Conservation (phyloP, 164 flowering plant genomes). For the Nymphaea colorata region DNA sequence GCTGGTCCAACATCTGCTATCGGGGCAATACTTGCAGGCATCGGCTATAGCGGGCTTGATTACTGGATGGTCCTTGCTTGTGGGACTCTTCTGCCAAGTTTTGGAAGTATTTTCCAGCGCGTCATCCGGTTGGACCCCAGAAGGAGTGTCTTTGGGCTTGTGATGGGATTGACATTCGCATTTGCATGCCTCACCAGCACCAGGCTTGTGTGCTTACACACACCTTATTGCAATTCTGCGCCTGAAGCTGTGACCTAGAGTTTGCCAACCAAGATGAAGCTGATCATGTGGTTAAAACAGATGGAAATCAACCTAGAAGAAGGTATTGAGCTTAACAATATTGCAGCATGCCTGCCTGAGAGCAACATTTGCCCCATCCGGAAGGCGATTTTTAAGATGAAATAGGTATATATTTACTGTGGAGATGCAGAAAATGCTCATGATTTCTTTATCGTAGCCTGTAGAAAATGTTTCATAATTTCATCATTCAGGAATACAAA, state of each 20-base stretch:
- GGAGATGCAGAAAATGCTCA: too few species aligned
- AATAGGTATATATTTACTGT: too few species aligned
- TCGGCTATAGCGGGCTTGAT: constrained; percentile 78
- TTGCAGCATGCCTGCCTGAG: too few species aligned
- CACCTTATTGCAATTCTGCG: constrained; percentile 91
- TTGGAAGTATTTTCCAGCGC: constrained; percentile 38
- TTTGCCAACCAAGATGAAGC: not conserved
- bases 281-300: not conserved
- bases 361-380: too few species aligned
- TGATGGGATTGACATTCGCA: constrained; percentile 55
- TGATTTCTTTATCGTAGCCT: too few species aligned
- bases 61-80: constrained; percentile 89
- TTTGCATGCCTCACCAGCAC: constrained; percentile 58
- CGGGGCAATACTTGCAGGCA: constrained; percentile 79
- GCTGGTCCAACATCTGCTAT: constrained; percentile 79
- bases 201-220: constrained; percentile 79
- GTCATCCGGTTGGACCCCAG: constrained; percentile 40
- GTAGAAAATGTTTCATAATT: too few species aligned
- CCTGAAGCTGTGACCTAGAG: constrained; percentile 81
- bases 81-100: constrained; percentile 69
- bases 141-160: constrained; percentile 48
- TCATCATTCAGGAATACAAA: too few species aligned
- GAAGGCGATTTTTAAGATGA: too few species aligned
- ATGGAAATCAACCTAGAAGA: too few species aligned
- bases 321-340: too few species aligned